These are phyloP conservation scores for Craterostigma plantagineum DNA, from an alignment of 257 asterid genomes.

Conservation along the genomic window DNA sequence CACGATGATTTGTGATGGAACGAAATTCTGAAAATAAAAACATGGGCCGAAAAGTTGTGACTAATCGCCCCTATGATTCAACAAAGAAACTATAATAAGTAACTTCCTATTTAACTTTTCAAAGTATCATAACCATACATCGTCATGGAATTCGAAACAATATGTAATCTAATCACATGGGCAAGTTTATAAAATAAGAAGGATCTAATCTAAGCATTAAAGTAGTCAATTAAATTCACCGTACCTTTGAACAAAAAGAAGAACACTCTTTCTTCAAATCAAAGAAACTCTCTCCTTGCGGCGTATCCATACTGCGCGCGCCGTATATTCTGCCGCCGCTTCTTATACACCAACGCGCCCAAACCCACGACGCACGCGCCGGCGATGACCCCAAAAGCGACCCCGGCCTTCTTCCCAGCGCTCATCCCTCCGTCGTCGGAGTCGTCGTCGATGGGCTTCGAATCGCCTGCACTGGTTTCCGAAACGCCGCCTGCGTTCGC, in stretches of 20 bases:
- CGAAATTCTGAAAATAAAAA: too few relatives aligned
- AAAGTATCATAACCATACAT: too few relatives aligned
- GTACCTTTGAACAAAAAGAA: neutral
- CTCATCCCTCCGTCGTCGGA: neutral
- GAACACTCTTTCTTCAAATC: neutral
- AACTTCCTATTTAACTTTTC: too few relatives aligned
- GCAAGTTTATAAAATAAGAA: neutral
- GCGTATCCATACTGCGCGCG: constrained; percentile 2
- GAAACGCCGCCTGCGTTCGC: neutral
- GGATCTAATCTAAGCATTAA: neutral
- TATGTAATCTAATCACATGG: neutral
- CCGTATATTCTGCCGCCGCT: constrained; percentile 3
- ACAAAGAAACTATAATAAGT: too few relatives aligned
- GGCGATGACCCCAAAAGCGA: constrained; percentile 1
- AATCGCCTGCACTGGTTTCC: neutral
- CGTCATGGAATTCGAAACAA: too few relatives aligned
- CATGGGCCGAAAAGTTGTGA: too few relatives aligned
- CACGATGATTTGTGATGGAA: too few relatives aligned
- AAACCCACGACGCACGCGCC: neutral
- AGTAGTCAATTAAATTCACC: too few relatives aligned
- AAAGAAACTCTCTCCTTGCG: neutral
- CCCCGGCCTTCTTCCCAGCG: constrained; percentile 1
- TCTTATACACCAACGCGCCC: constrained; percentile 1
- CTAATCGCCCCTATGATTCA: too few relatives aligned
- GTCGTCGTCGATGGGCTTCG: neutral